Conservation (phyloP, 192 early-diverging fungal species). For the Backusella tuberculispora region DNA sequence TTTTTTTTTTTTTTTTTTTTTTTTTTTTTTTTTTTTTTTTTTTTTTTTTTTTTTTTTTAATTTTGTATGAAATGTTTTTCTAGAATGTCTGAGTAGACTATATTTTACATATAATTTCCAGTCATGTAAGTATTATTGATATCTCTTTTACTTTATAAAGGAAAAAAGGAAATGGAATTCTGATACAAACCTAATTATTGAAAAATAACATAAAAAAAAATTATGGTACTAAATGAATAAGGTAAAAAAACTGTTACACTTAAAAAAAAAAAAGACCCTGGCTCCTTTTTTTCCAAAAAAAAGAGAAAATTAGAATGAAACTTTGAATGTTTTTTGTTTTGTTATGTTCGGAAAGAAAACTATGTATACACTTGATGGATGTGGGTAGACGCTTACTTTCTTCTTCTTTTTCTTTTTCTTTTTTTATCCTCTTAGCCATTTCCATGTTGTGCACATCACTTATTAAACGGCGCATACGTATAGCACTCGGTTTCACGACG, state of each 20-base stretch:
- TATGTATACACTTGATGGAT: not conserved
- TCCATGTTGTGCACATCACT: not conserved
- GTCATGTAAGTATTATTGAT: not conserved
- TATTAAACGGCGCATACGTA: not conserved
- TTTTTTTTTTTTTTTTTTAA: not conserved
- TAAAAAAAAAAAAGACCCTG: conserved; percentile 4
- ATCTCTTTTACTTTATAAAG: not conserved
- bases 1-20: not conserved
- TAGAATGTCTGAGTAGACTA: too few species aligned
- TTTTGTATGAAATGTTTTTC: not conserved
- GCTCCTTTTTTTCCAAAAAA: not conserved
- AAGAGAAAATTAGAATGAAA: too few species aligned
- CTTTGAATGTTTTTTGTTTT: not conserved
- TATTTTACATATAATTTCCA: too few species aligned
- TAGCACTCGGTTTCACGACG: not conserved
- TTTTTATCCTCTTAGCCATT: not conserved
- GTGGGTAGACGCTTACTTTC: not conserved
- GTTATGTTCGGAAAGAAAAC: not conserved
- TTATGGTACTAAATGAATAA: not conserved
- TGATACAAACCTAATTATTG: not conserved
- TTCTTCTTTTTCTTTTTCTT: too few species aligned
- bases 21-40: not conserved
- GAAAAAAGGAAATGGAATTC: not conserved
- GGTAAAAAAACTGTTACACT: not conserved
- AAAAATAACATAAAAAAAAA: not conserved